These are phyloP conservation scores for Metschnikowia kunwiensis DNA, from an alignment of 805 yeast species.

Conservation along the genomic window DNA sequence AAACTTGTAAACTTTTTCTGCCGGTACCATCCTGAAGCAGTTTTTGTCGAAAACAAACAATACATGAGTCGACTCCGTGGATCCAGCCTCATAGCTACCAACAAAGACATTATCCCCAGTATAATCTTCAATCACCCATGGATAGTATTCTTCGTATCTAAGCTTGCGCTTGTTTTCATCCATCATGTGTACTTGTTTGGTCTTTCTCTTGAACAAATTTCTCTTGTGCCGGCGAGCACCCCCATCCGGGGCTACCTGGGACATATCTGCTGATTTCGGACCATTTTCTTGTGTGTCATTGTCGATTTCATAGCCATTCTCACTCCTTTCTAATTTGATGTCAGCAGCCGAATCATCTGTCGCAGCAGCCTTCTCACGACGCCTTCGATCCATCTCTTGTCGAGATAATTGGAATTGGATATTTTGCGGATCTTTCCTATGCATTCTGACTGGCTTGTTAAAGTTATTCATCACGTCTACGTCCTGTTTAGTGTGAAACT, in stretches of 20 bases:
- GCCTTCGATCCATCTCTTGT: slow-evolving; percentile 63
- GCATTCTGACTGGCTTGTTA: slow-evolving; percentile 79
- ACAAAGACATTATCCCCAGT: slow-evolving; percentile 94
- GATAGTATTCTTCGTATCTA: slow-evolving; percentile 93
- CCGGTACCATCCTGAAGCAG: slow-evolving; percentile 92
- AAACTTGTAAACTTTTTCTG: slow-evolving; percentile 89
- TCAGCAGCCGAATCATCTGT: slow-evolving; percentile 15
- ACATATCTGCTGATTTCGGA: slow-evolving; percentile 41
- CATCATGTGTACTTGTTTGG: slow-evolving; percentile 76
- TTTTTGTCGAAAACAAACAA: slow-evolving; percentile 79
- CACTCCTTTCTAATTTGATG: slow-evolving; percentile 13
- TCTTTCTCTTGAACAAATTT: slow-evolving; percentile 66
- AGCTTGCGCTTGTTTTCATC: slow-evolving; percentile 80
- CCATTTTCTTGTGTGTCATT: slow-evolving; percentile 13
- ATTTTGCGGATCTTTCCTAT: slow-evolving; percentile 90
- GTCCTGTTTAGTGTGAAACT: slow-evolving; percentile 68
- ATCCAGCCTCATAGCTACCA: slow-evolving; percentile 90
- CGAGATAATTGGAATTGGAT: slow-evolving; percentile 81
- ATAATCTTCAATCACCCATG: slow-evolving; percentile 97
- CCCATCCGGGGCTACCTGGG: slow-evolving; percentile 90
- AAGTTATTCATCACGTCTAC: slow-evolving; percentile 73
- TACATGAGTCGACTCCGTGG: slow-evolving; percentile 75
- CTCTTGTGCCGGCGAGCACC: slow-evolving; percentile 68
- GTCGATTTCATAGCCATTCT: slow-evolving; percentile 15
- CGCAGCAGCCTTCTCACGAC: slow-evolving; percentile 33